phyloP scores from a whole-genome alignment of 1,139 yeast species.

The Torulaspora globosa region DNA sequence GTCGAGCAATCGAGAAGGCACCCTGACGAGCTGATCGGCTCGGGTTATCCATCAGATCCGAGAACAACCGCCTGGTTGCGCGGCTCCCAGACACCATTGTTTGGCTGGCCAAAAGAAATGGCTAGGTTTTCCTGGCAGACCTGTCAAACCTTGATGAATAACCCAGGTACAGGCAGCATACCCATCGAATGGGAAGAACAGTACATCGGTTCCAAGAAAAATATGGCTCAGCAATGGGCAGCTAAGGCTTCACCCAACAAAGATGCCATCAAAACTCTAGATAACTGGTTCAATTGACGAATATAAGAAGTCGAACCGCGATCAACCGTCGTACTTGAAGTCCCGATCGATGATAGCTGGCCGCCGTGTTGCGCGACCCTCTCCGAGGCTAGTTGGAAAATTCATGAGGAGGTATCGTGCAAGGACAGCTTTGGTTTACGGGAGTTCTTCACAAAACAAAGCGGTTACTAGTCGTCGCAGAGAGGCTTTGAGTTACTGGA shows the following conservation, averaged over 20 bases:
- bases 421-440: neutral
- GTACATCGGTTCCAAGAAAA: conserved; percentile 31
- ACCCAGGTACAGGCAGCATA: conserved; percentile 44
- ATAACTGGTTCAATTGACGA: conserved; percentile 29
- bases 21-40: conserved; percentile 46
- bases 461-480: neutral
- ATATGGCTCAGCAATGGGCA: conserved; percentile 30
- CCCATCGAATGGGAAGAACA: conserved; percentile 58
- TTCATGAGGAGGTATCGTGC: conserved; percentile 4
- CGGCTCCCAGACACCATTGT: conserved; percentile 57
- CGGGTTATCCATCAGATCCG: conserved; percentile 95
- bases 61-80: conserved; percentile 69
- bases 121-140: conserved; percentile 95
- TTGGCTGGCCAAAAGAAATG: conserved; percentile 79
- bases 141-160: conserved; percentile 61
- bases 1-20: conserved; percentile 41
- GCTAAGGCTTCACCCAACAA: conserved; percentile 10
- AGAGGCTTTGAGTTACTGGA: neutral
- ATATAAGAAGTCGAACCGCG: neutral
- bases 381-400: conserved; percentile 4
- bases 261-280: conserved; percentile 27
- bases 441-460: neutral
- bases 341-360: conserved; percentile 2
- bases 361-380: conserved; percentile 4
- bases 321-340: conserved; percentile 4